Evolutionary conservation across 257 asterid genomes (phyloP), one percentile per base, ranked within the genome.

Genomic region (Solanum tarapatanum): DNA sequence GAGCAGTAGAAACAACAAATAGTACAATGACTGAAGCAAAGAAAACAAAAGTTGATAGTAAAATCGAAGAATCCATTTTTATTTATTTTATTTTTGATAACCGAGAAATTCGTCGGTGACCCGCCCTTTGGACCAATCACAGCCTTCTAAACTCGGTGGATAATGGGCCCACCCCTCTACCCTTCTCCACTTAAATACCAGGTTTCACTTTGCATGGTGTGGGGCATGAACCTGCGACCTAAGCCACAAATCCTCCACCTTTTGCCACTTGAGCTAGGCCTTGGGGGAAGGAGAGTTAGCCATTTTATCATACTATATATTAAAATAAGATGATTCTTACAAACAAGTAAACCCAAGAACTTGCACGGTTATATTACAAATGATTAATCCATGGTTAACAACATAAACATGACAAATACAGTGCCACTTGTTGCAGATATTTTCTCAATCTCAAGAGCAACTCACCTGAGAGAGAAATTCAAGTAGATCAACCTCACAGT

Each of bases 401-500:
- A 84, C 87, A 84, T 23, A 84, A 84, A 68, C 87, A 43, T 69
- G 69, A 14, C 14, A 73, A 26, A 45, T 23, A n/a, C 35, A 80
- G 16, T 48, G 41, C 28, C 85, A 48, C 41, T 80, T 80, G 85
- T 80, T 45, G 68, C 28, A 45, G 41, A 45, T 28, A 45, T 45
- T 80, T 80, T 64, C 35, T 48, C 28, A 32, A 87, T n/a, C 77
- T 14, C 76, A 24, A 80, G 37, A 84, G 58, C 82, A 83, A 39
- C 95, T 94, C 91, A 97, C 99, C 98, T 87, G 94, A 75, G 92
- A 86, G 62, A 97, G 96, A 88, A 92, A 95, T 89, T 97, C 98
- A 89, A 93, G 93, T 69, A 97, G 92, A 93, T 97, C 94, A 62
- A 97, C 89, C 93, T 97, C 99, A 90, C 99, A 96, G 83, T 89